Percentiles rank a stretch among this genome's conserved stretches.
phyloP scores from a whole-genome alignment of 768 basidiomycete genomes.

The Porphyrellus cyaneotinctus region DNA sequence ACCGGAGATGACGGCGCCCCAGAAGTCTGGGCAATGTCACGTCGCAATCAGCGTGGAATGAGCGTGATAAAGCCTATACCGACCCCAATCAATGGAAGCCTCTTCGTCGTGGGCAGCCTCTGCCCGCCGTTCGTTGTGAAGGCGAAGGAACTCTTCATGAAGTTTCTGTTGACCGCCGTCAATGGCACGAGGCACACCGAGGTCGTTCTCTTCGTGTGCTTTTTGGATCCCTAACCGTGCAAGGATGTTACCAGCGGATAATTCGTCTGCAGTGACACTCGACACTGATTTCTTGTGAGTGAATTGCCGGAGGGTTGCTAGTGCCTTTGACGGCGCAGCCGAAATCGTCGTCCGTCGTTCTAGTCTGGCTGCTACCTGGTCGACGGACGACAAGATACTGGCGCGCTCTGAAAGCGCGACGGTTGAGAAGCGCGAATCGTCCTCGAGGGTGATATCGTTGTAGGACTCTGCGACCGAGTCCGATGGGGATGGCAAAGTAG shows the following conservation, averaged over 20 bases:
- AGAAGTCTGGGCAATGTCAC: slow-evolving; percentile 61
- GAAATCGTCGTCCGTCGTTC: slow-evolving; percentile 32
- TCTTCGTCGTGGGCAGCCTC: slow-evolving; percentile 37
- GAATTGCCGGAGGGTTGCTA: slow-evolving; percentile 24
- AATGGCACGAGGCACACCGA: slow-evolving; percentile 42
- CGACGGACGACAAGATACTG: slow-evolving; percentile 31
- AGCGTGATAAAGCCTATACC: slow-evolving; percentile 7
- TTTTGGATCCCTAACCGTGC: slow-evolving; percentile 50
- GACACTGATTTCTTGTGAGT: slow-evolving; percentile 64
- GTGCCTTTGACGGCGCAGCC: slow-evolving; percentile 17
- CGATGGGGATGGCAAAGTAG: slow-evolving; percentile 24
- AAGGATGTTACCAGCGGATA: slow-evolving; percentile 45
- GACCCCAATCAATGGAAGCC: slow-evolving; percentile 75
- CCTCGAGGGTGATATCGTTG: slow-evolving; percentile 52
- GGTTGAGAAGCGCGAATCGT: slow-evolving; percentile 49
- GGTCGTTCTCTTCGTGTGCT: slow-evolving; percentile 36
- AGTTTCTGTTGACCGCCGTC: slow-evolving; percentile 65
- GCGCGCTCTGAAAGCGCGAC: slow-evolving; percentile 40
- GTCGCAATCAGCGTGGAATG: slow-evolving; percentile 3
- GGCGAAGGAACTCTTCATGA: slow-evolving; percentile 71
- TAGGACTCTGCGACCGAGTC: slow-evolving; percentile 54
- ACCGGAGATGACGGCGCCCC: slow-evolving; percentile 93
- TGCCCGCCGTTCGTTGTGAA: slow-evolving; percentile 53
- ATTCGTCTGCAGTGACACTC: slow-evolving; percentile 43
- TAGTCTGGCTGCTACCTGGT: slow-evolving; percentile 17